Conservation (phyloP, 148 eudicot species). For the Rhododendron molle region DNA sequence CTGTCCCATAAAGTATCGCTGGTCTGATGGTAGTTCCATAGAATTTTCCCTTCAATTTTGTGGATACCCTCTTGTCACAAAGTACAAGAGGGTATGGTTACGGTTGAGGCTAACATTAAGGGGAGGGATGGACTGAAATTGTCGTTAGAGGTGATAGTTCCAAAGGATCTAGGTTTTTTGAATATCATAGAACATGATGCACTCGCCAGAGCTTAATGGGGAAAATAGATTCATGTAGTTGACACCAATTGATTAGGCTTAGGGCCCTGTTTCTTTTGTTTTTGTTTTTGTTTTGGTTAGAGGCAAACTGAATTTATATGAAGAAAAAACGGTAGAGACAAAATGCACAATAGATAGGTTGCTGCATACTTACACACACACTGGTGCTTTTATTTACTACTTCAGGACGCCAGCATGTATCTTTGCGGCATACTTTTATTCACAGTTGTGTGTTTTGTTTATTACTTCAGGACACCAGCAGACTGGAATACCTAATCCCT, state of each 20-base stretch:
- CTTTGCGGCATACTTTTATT: not conserved
- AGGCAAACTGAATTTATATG: not conserved
- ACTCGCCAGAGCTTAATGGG: not conserved
- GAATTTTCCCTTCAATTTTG: no score
- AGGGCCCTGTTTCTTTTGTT: not conserved
- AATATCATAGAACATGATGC: not conserved
- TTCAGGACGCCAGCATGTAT: not conserved
- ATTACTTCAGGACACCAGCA: slow-evolving; percentile 67
- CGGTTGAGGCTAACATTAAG: not conserved
- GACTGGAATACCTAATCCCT: slow-evolving; percentile 93
- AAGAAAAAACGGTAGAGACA: not conserved
- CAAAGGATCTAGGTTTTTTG: not conserved
- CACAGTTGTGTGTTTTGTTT: not conserved
- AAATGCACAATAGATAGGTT: not conserved
- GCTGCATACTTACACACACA: not conserved
- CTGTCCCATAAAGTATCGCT: no score
- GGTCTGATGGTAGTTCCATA: no score
- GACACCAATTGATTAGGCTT: not conserved
- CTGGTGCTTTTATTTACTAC: not conserved
- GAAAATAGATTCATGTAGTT: not conserved
- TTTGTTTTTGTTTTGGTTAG: not conserved
- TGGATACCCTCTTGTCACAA: no score
- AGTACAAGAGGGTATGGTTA: not conserved
- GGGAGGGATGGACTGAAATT: not conserved
- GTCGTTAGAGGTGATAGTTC: not conserved